These are phyloP conservation scores for Fusarium devonianum DNA, from an alignment of 2,329 filamentous ascomycete species.

Conservation along the genomic window DNA sequence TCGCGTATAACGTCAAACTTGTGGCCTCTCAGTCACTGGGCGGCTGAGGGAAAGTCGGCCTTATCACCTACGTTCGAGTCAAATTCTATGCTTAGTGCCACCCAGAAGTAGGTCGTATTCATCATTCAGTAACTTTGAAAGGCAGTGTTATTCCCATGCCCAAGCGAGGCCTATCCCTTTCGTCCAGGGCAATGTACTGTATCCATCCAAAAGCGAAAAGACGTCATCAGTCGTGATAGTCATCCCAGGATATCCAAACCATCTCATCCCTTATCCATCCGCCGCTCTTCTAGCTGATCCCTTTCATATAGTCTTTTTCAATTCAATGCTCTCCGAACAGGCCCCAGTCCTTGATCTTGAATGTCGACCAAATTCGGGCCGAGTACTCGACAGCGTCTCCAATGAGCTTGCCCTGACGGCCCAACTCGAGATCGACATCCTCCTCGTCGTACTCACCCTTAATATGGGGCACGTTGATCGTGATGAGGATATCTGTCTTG, in stretches of 20 bases:
- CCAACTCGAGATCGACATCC: conserved; percentile 71
- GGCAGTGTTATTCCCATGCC: not conserved
- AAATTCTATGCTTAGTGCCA: no score
- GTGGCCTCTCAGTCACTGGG: no score
- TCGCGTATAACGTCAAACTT: no score
- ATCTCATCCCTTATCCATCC: not conserved
- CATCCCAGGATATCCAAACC: conserved; percentile 21
- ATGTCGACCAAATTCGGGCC: conserved; percentile 71
- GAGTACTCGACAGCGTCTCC: conserved; percentile 74
- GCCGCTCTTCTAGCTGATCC: not conserved
- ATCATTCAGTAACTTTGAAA: not conserved
- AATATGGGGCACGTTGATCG: conserved; percentile 87
- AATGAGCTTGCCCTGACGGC: conserved; percentile 71
- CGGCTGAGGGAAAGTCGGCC: no score
- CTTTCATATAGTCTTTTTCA: not conserved
- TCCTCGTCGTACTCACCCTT: conserved; percentile 76
- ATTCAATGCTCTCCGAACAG: conserved; percentile 63
- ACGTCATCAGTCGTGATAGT: conserved; percentile 32
- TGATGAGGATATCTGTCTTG: conserved; percentile 81
- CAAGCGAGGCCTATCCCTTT: not conserved
- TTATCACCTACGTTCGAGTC: no score
- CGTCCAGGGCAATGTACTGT: not conserved
- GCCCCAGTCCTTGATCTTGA: conserved; percentile 82
- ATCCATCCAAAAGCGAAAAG: conserved; percentile 17
- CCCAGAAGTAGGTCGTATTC: no score